Base-by-base conservation (phyloP, 805 yeast species). In the Kluyveromyces siamensis region DNA sequence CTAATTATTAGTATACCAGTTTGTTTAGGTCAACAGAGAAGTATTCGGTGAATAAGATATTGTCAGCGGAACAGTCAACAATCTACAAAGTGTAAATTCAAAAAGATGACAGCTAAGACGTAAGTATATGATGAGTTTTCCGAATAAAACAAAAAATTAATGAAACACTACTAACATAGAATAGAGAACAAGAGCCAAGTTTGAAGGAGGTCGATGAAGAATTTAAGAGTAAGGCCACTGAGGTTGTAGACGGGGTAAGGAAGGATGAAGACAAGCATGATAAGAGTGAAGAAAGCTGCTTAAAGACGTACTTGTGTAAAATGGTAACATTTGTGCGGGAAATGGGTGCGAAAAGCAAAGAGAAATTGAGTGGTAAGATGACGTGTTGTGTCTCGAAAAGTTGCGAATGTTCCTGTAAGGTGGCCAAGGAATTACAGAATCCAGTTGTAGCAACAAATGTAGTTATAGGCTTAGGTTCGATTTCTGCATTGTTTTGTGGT, bases 391-490 rank as follows among this genome's bases (percentile, higher is more conserved):
- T 30, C 14, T 30, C 35, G 3, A 30, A 30, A 13, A 13, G 35
- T 11, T 30, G 35, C 14, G 35, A 30, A 13, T 30, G 35, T 7
- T 30, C 35, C 14, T 30, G 35, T 30, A 10, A 13, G n/a, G 40
- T 49, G 8, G 16, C 47, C n/a, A 36, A 30, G 35, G 84, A 80
- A 61, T 69, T 81, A 53, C 72, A 79, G 57, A 80, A 81, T 68
- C 87, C 87, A 0, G 83, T 76, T 4, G 83, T 81, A 42, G 66
- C 76, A 17, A 63, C 77, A 33, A 84, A 81, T 62, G 64, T 74
- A 2, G 68, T 77, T 16, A 69, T 78, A 40, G 73, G 78, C 30
- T 59, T 73, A 8, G 72, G 76, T 39, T 76, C 76, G 14, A 59
- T 73, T 35, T 67, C 74, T 25, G 78, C 77, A 2, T 72, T 78